Conservation (phyloP, 23 red algal species). For the Gracilaria gracilis region DNA sequence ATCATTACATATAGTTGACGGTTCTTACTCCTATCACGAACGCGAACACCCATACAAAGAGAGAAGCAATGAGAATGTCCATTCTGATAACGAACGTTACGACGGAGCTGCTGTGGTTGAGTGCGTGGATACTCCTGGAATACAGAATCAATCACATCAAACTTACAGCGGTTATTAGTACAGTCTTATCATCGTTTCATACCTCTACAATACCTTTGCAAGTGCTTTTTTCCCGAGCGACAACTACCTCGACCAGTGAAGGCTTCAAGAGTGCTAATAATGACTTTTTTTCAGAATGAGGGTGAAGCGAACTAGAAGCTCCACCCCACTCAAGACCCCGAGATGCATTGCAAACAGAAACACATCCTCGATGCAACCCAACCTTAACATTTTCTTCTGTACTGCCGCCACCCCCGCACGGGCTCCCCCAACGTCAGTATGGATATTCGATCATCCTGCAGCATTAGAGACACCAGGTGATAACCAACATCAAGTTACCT, state of each 20-base stretch:
- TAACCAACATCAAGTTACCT: background rate
- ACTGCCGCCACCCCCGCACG: background rate
- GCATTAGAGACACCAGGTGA: background rate
- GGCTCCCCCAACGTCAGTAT: background rate
- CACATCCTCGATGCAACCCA: background rate
- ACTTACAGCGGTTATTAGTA: constrained; percentile 23
- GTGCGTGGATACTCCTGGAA: background rate
- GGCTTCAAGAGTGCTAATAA: constrained; percentile 5
- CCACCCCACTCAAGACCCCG: background rate
- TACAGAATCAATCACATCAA: background rate
- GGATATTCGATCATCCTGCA: background rate
- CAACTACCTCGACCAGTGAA: background rate
- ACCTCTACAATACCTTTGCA: constrained; percentile 10
- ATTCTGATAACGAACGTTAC: background rate
- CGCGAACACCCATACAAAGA: background rate
- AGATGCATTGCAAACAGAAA: background rate
- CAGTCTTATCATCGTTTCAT: constrained; percentile 22
- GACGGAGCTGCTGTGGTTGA: background rate
- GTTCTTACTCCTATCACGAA: constrained; percentile 6
- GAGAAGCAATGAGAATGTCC: background rate
- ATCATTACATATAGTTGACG: constrained; percentile 21
- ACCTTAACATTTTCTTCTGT: background rate
- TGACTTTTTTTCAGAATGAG: background rate
- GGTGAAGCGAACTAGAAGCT: background rate
- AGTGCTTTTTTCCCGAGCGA: constrained; percentile 15